Evolutionary conservation across 2,329 filamentous ascomycete species (phyloP), one percentile per base, ranked within the genome.

Genomic region (Fusarium austroafricanum): DNA sequence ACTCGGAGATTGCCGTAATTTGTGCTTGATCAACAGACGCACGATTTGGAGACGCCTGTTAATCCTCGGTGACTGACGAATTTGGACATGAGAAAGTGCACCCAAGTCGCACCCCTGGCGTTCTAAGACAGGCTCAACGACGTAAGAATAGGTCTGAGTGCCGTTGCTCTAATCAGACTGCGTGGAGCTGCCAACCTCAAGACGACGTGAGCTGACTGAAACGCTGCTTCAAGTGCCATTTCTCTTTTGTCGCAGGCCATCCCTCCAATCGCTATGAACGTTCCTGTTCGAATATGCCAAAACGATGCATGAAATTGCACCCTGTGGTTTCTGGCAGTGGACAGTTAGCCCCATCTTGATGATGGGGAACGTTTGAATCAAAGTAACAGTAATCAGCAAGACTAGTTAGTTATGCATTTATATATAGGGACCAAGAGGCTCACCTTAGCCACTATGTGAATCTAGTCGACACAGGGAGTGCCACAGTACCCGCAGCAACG

Each of bases 401-500:
- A 17, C 17, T 26, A 17, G 20, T 69, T 33, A 69, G 65, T 29
- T 20, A 29, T 20, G 23, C 31, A 3, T 43, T 46, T 31, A 21
- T 15, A 29, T 35, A n/a, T 12, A 18, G 9, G 15, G 18, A 35
- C n/a, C 7, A 2, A 11, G n/a, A 37, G n/a, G 26, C 61, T 54
- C 39, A 69, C 66, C n/a, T 46, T 33, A 20, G 33, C 39, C 35
- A n/a, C 26, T 49, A 28, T 45, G 39, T 39, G 54, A 47, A 35
- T 47, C 39, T 67, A 61, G 28, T 69, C 66, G 11, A 65, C 77
- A 45, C 78, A 80, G 6, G 82, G 80, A 23, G 83, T 84, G 49
- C 84, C 83, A 74, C 84, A 86, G 67, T 83, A 81, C 31, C 81
- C 81, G 71, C 85, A 87, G 50, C 77, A 77, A 57, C 83, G 81